Conservation (phyloP, 768 basidiomycete genomes). For the Trametes cingulata region DNA sequence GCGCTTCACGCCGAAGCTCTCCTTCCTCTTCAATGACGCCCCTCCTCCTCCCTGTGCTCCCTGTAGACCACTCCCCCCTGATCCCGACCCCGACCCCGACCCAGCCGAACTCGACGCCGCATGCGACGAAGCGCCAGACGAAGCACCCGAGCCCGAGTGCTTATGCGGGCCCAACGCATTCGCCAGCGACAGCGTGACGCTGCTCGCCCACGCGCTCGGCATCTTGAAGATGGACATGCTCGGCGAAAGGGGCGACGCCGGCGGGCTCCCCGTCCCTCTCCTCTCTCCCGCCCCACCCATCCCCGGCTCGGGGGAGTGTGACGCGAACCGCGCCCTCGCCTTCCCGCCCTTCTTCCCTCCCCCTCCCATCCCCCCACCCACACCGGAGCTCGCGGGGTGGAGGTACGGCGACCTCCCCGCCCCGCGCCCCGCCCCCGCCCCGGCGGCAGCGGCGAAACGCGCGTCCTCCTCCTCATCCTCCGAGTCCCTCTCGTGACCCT, state of each 20-base stretch:
- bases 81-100: background rate
- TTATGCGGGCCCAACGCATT: constrained; percentile 13
- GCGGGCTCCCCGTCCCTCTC: constrained; percentile 7
- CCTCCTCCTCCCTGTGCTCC: too few relatives aligned
- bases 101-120: constrained; percentile 1
- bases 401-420: constrained; percentile 17
- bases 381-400: constrained; percentile 5
- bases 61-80: too few relatives aligned
- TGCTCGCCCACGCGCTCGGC: constrained; percentile 26
- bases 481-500: background rate
- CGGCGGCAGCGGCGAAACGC: background rate
- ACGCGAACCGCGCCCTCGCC: background rate
- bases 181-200: constrained; percentile 19
- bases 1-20: constrained; percentile 29
- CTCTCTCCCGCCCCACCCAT: too few relatives aligned
- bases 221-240: constrained; percentile 19
- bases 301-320: constrained; percentile 10
- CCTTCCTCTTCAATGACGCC: constrained; percentile 40
- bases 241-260: constrained; percentile 18
- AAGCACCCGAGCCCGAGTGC: background rate
- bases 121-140: background rate
- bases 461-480: background rate
- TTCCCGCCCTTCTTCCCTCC: too few relatives aligned
- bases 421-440: background rate
- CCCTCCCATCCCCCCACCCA: too few relatives aligned